Evolutionary conservation across 129 eudicot genomes (phyloP), one percentile per base, ranked within the genome.

Genomic region (Helichrysum umbraculigerum): DNA sequence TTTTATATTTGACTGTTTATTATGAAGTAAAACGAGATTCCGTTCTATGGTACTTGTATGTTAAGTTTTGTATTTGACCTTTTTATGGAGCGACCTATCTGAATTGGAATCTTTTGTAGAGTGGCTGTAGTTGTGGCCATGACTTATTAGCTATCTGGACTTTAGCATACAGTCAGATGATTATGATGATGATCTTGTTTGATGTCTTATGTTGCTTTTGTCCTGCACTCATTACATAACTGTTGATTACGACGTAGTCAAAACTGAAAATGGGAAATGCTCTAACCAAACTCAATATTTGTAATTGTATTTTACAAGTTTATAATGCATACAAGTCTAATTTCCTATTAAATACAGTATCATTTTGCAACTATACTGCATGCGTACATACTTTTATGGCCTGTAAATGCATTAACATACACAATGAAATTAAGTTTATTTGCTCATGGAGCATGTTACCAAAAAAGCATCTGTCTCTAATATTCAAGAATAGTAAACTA

Each of bases 181-280:
- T 75, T 75, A 62, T 79, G 77, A 78, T 79, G 77, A 71, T 78
- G 72, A 71, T 72, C 68, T 22, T 54, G 78, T 14, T 47, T 47
- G 54, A 9, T 41, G 4, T 41, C 1, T 14, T 41, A 10, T 41
- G 47, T 10, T 47, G 62, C 2, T 7, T 57, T 57, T 57, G 7
- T 57, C 62, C 1, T 19, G 22, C 62, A 5, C 9, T 19, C 3
- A 57, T n/a, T 7, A 56, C 11, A 20, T 4, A 44, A 47, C n/a
- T 47, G 62, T 57, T 20, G 22, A 19, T 57, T 57, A 28, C 9
- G 16, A 32, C 20, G 2, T 1, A 54, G 8, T 17, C 47, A 15
- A 6, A 52, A 28, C 33, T 3, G 11, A 52, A 47, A 8, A 2
- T 17, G 11, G 33, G 15, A 32, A 33, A 9, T 4, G 20, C 0